Conservation (phyloP, 495 filamentous ascomycete genomes). For the Gamarada debralockiae region DNA sequence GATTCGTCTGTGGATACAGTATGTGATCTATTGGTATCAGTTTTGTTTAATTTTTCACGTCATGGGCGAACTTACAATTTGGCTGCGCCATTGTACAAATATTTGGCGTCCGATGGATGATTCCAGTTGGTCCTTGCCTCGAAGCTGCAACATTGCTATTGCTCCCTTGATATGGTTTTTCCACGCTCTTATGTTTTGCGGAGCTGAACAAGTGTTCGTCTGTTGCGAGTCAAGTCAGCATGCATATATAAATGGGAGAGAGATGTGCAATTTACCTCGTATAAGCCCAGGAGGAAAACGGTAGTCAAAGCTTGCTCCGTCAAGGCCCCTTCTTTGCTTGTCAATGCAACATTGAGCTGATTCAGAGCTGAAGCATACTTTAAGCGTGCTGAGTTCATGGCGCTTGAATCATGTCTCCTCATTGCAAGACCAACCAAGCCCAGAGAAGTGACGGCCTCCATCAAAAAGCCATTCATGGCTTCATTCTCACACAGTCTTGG, state of each 20-base stretch:
- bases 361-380: constrained; percentile 42
- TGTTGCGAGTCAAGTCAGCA: background rate
- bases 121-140: constrained; percentile 45
- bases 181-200: constrained; percentile 38
- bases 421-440: too few species aligned
- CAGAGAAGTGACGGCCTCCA: too few species aligned
- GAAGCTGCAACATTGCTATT: constrained; percentile 41
- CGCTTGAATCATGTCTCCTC: too few species aligned
- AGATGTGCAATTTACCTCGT: constrained; percentile 18
- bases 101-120: constrained; percentile 38
- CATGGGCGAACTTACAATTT: constrained; percentile 18
- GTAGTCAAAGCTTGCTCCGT: constrained; percentile 48
- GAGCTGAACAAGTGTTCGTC: constrained; percentile 20
- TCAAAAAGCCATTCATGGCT: too few species aligned
- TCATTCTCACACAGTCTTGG: too few species aligned
- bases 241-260: background rate
- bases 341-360: constrained; percentile 39
- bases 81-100: constrained; percentile 39
- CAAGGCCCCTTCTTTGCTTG: constrained; percentile 39
- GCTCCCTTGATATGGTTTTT: constrained; percentile 48
- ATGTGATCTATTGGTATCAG: constrained; percentile 9
- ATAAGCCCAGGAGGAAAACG: constrained; percentile 44
- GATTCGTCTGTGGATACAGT: constrained; percentile 11
- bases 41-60: background rate
- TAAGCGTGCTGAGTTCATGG: constrained; percentile 27